phyloP scores from a whole-genome alignment of 2,329 filamentous ascomycete genomes.

The Fusarium clavum region DNA sequence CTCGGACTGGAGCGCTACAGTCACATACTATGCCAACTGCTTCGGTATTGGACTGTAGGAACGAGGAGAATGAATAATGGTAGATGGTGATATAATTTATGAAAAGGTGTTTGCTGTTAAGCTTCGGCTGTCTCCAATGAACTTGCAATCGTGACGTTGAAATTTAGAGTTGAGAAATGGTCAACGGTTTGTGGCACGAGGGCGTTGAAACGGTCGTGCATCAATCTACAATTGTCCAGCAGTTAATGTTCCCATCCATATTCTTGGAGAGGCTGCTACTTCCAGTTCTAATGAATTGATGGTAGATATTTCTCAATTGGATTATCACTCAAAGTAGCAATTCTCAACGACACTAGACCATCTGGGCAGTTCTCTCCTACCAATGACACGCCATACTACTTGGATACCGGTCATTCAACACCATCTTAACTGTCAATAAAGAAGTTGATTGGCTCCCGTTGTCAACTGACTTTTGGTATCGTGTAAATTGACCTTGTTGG shows the following conservation, averaged over 20 bases:
- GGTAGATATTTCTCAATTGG: neutral
- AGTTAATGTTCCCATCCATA: neutral
- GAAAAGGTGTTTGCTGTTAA: neutral
- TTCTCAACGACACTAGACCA: neutral
- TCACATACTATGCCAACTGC: conserved; percentile 79
- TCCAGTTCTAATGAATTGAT: neutral
- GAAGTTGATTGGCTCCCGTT: neutral
- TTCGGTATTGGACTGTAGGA: conserved; percentile 56
- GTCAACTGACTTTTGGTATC: neutral
- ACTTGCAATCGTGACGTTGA: neutral
- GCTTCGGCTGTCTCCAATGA: neutral
- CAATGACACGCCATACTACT: conserved; percentile 3
- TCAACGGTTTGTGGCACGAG: neutral
- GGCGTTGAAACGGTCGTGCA: neutral
- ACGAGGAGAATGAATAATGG: neutral
- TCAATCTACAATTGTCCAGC: no score
- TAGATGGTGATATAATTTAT: neutral
- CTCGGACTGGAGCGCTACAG: conserved; percentile 75
- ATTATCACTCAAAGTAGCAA: neutral
- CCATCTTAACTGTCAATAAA: neutral
- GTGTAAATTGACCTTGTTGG: neutral
- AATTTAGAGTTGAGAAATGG: neutral
- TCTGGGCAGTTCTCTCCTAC: neutral
- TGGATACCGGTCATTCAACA: neutral
- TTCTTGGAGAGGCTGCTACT: neutral